phyloP scores from a whole-genome alignment of 2,329 filamentous ascomycete genomes.

The Penicillium sp. region DNA sequence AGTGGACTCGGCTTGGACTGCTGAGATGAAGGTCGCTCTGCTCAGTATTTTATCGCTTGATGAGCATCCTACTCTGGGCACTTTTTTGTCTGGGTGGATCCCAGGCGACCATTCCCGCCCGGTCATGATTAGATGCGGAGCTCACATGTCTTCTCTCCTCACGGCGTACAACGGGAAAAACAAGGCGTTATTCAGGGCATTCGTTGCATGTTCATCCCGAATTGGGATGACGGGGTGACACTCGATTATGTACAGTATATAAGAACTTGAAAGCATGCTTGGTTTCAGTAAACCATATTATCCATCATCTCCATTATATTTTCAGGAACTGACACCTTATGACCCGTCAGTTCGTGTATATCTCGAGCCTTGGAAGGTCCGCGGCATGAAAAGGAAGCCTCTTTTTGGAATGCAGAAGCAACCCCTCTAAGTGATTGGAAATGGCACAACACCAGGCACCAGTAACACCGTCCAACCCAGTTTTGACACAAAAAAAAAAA shows the following conservation, averaged over 20 bases:
- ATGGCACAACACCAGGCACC: conserved; percentile 17
- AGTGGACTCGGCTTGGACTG: background rate
- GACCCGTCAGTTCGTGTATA: background rate
- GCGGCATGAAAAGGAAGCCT: background rate
- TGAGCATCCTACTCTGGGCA: background rate
- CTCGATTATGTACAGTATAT: conserved; percentile 24
- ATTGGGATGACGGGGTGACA: conserved; percentile 13
- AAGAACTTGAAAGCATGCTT: conserved; percentile 10
- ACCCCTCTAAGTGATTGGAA: background rate
- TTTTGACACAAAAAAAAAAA: conserved; percentile 1
- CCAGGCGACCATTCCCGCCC: background rate
- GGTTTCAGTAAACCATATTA: conserved; percentile 10
- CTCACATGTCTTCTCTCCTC: conserved; percentile 17
- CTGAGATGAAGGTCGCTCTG: background rate
- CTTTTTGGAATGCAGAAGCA: background rate
- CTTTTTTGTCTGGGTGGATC: background rate
- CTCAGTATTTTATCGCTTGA: background rate
- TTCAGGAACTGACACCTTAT: background rate
- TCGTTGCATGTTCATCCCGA: conserved; percentile 20
- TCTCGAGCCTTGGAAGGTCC: background rate
- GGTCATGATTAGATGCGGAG: conserved; percentile 1
- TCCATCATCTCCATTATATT: background rate
- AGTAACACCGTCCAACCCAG: conserved; percentile 15
- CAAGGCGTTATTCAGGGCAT: conserved; percentile 25
- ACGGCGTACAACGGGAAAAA: conserved; percentile 18